phyloP scores from a whole-genome alignment of 768 basidiomycete species.

The Boletus eberwhitei region DNA sequence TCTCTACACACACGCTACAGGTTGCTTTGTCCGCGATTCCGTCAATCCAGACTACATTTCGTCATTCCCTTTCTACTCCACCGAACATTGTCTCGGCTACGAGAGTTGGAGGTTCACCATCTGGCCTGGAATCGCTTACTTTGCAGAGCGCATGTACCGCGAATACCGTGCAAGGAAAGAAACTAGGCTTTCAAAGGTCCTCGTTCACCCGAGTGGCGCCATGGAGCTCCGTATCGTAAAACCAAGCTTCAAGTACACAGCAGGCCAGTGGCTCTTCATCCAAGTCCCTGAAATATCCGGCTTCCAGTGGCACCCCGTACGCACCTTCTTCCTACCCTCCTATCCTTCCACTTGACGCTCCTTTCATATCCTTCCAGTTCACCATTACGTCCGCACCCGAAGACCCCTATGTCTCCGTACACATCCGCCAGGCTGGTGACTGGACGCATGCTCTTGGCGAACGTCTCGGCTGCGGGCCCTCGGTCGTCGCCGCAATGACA shows the following conservation, averaged over 20 bases:
- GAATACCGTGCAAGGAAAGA: constrained; percentile 76
- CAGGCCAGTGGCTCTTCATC: constrained; percentile 90
- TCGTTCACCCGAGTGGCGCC: constrained; percentile 87
- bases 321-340: constrained; percentile 27
- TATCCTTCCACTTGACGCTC: background rate
- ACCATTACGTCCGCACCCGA: constrained; percentile 95
- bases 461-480: constrained; percentile 77
- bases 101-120: constrained; percentile 87
- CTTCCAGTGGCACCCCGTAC: constrained; percentile 93
- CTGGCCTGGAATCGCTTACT: constrained; percentile 89
- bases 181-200: constrained; percentile 79
- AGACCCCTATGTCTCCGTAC: constrained; percentile 88
- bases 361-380: constrained; percentile 49
- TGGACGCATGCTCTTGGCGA: constrained; percentile 82
- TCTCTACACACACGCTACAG: constrained; percentile 86
- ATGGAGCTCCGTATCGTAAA: constrained; percentile 94
- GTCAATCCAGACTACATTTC: constrained; percentile 62
- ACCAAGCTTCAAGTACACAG: constrained; percentile 86
- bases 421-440: constrained; percentile 93
- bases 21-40: constrained; percentile 93
- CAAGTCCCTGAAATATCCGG: constrained; percentile 82
- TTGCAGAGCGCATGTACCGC: constrained; percentile 80
- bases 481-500: constrained; percentile 75
- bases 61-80: constrained; percentile 84
- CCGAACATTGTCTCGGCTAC: constrained; percentile 89